Evolutionary conservation across 331 rosid species (phyloP).

Genomic region (Quercus phellos): DNA sequence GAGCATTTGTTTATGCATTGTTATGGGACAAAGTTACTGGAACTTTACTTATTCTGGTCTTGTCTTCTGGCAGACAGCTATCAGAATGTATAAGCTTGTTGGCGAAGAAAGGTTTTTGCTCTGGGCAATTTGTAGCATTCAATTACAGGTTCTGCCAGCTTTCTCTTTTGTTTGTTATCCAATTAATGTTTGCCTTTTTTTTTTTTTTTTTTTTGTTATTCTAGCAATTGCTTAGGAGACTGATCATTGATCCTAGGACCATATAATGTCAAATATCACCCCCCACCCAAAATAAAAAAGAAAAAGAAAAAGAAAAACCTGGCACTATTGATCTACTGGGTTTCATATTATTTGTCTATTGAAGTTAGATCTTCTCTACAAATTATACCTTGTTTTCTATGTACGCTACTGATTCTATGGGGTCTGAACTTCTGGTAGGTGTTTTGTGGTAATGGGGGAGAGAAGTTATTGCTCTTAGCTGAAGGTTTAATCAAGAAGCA

Average conservation of each 20-base stretch:
- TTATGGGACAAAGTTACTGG: neutral
- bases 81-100: conserved; percentile 90
- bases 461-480: conserved; percentile 75
- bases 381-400: neutral
- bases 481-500: conserved; percentile 97
- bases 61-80: conserved; percentile 73
- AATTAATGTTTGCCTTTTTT: neutral
- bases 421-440: conserved; percentile 51
- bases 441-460: conserved; percentile 74
- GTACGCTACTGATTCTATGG: conserved; percentile 9
- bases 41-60: neutral
- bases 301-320: neutral
- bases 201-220: neutral
- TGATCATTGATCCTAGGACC: neutral
- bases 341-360: neutral
- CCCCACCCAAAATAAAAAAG: neutral
- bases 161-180: neutral
- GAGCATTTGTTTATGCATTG: neutral
- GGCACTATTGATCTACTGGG: neutral
- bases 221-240: neutral
- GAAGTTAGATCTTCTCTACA: neutral
- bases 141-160: conserved; percentile 71
- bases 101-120: conserved; percentile 93
- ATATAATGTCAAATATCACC: neutral
- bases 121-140: conserved; percentile 98